Evolutionary conservation across 768 basidiomycete species (phyloP), one percentile per base, ranked within the genome.

Genomic region (Boletus subcaerulescens): DNA sequence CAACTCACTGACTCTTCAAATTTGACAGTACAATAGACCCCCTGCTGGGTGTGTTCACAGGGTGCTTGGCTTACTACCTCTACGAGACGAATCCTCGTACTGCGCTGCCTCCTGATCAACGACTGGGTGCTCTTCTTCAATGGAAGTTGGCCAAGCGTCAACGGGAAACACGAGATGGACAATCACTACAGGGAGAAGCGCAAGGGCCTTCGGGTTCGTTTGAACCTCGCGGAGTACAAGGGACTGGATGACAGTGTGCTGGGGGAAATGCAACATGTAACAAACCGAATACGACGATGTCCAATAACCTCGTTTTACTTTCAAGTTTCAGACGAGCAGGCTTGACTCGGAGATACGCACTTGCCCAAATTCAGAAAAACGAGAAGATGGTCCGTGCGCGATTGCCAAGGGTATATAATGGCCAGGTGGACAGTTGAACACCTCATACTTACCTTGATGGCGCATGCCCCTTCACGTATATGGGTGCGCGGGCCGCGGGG

Each of bases 71-170:
- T 6, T 93, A 84, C 68, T 85, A 89, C 67, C 80, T 93, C 36
- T 81, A 88, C 68, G 91, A 93, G 67, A 86, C 76, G 29, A 83
- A 93, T 69, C 91, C 91, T 6, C 83, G 91, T 38, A 88, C 84
- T 5, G 84, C 80, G 10, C 75, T 84, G 15, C 73, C 80, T 0
- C 72, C 76, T 24, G 81, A 85, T 7, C 75, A 87, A 55, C 78
- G 77, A 45, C 70, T 93, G 33, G 42, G 65, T 5, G 69, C 76
- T 29, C 79, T 93, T 18, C 45, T 86, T 24, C 71, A 65, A 36
- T 91, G 90, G 89, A 93, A 89, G 70, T 83, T 80, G 76, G 71
- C 68, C 5, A 82, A 80, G 60, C 76, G 67, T 50, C 54, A 60
- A 41, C 45, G 15, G 38, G 64, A 57, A 39, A 60, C 50, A 50